phyloP scores from a whole-genome alignment of 2,329 filamentous ascomycete genomes.

The Apiospora hydei region DNA sequence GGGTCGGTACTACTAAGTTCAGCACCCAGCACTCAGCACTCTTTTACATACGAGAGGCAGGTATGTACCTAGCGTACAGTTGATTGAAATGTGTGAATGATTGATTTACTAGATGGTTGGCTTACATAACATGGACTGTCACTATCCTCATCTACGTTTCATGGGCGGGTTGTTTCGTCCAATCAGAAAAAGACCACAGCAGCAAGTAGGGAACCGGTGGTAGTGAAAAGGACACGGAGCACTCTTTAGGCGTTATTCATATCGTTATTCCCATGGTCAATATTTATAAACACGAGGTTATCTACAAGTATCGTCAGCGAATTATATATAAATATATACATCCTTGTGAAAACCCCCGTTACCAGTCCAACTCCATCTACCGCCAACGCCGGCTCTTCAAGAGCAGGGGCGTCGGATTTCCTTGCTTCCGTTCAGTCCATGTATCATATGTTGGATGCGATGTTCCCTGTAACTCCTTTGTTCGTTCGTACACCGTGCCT shows the following conservation, averaged over 20 bases:
- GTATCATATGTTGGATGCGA: not conserved
- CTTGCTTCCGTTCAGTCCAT: not conserved
- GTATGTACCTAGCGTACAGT: too few species aligned
- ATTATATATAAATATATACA: not conserved
- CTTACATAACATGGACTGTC: not conserved
- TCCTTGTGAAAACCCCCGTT: not conserved
- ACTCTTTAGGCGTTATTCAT: not conserved
- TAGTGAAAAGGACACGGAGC: not conserved
- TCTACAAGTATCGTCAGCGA: not conserved
- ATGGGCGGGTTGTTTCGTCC: not conserved
- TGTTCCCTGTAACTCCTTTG: not conserved
- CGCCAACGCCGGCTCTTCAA: not conserved
- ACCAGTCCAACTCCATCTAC: not conserved
- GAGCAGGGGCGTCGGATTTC: not conserved
- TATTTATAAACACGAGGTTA: not conserved
- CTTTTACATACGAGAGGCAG: too few species aligned
- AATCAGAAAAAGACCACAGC: not conserved
- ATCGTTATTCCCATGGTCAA: not conserved
- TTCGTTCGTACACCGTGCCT: not conserved
- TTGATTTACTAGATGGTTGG: not conserved
- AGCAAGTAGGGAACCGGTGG: not conserved
- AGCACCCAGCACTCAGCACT: too few species aligned
- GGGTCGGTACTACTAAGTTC: not conserved
- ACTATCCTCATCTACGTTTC: not conserved
- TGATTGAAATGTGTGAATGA: too few species aligned